Evolutionary conservation across 345 rosid genomes (phyloP).

Genomic region (Barbarea vulgaris): DNA sequence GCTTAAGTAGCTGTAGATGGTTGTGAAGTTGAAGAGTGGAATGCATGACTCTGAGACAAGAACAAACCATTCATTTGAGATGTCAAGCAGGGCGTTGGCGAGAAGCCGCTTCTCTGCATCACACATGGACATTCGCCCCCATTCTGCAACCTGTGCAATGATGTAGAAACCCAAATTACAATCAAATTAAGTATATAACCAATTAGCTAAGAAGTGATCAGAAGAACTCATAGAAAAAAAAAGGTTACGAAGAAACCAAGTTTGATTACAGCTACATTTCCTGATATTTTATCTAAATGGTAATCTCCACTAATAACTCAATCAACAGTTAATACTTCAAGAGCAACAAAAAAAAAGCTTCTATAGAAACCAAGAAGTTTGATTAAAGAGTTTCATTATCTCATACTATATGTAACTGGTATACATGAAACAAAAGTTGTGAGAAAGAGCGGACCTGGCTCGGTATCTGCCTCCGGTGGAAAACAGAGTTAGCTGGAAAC

Average conservation of each 20-base stretch:
- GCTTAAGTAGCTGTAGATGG: conserved; percentile 64
- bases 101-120: conserved; percentile 93
- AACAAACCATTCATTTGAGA: conserved; percentile 83
- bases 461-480: conserved; percentile 76
- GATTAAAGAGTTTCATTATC: not conserved
- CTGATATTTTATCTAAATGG: not conserved
- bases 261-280: not conserved
- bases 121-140: conserved; percentile 99
- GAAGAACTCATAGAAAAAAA: not conserved
- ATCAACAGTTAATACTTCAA: not conserved
- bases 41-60: conserved; percentile 97
- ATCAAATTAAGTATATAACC: not conserved
- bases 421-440: not conserved
- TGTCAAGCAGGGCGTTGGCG: conserved; percentile 88
- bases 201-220: conserved; percentile 2
- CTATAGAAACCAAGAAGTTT: conserved; percentile 7
- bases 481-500: conserved; percentile 63
- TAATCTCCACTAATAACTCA: not conserved
- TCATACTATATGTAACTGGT: not conserved
- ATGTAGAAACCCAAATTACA: conserved; percentile 20
- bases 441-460: conserved; percentile 64
- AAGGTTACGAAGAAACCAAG: conserved; percentile 1
- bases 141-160: conserved; percentile 66
- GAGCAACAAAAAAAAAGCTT: not conserved
- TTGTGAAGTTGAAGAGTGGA: conserved; percentile 76